These are phyloP conservation scores for Nicotiana obtusifolia DNA, from an alignment of 257 asterid species.

Conservation along the genomic window DNA sequence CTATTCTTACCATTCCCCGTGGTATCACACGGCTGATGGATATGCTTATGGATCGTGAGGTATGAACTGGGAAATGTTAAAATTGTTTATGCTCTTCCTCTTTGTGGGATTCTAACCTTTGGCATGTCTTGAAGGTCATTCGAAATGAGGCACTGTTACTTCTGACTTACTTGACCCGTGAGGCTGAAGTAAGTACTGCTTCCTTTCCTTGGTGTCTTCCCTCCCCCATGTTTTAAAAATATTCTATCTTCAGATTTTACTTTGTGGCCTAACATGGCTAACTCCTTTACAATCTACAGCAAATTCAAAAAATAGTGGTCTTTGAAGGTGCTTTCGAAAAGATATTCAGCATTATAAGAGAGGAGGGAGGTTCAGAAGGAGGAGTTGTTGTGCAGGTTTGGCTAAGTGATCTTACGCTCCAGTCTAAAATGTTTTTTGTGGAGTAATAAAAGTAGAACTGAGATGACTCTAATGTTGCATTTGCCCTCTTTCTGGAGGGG, in stretches of 20 bases:
- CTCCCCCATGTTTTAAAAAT: not conserved
- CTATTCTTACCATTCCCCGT: constrained; percentile 82
- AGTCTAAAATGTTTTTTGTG: not conserved
- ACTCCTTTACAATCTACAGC: constrained; percentile 42
- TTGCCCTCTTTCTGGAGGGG: not conserved
- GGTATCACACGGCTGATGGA: constrained; percentile 95
- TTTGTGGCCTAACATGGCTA: constrained; percentile 4
- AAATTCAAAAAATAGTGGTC: constrained; percentile 95
- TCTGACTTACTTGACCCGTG: constrained; percentile 90
- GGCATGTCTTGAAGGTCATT: constrained; percentile 49
- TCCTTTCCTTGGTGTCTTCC: not conserved
- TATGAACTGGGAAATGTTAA: constrained; percentile 25
- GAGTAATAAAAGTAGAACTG: not conserved
- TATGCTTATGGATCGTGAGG: constrained; percentile 99
- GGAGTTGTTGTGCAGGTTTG: constrained; percentile 97
- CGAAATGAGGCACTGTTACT: constrained; percentile 86
- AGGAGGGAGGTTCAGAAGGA: constrained; percentile 98
- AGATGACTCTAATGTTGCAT: not conserved
- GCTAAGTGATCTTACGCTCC: not conserved
- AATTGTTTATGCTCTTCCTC: not conserved
- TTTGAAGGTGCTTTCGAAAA: constrained; percentile 98
- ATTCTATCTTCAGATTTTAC: not conserved
- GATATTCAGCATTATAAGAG: constrained; percentile 82
- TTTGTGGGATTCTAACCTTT: not conserved
- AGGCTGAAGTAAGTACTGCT: constrained; percentile 73